These are phyloP conservation scores for Guyanaporus albipodus DNA, from an alignment of 768 basidiomycete genomes.

Conservation along the genomic window DNA sequence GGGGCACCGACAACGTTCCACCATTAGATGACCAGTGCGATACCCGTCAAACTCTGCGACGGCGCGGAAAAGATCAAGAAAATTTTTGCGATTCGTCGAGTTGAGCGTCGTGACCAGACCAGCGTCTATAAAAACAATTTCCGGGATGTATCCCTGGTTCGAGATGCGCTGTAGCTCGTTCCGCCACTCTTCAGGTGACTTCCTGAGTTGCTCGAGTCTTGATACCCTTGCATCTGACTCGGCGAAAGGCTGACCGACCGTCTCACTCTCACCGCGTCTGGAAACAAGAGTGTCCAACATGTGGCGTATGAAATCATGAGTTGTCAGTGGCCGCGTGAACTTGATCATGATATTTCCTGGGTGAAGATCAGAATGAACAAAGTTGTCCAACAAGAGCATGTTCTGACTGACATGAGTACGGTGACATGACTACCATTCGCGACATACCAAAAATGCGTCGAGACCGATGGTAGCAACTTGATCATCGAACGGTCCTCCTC, in stretches of 20 bases:
- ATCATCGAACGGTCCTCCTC: slow-evolving; percentile 88
- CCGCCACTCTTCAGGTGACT: slow-evolving; percentile 66
- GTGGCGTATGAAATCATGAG: slow-evolving; percentile 57
- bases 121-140: slow-evolving; percentile 95
- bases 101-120: slow-evolving; percentile 90
- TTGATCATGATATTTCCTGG: slow-evolving; percentile 98
- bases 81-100: slow-evolving; percentile 80
- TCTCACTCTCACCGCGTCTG: slow-evolving; percentile 25
- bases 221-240: slow-evolving; percentile 65
- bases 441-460: slow-evolving; percentile 87
- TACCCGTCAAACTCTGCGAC: slow-evolving; percentile 98
- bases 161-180: slow-evolving; percentile 60
- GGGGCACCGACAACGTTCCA: slow-evolving; percentile 89
- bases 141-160: slow-evolving; percentile 78
- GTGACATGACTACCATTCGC: background rate
- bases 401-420: slow-evolving; percentile 49
- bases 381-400: slow-evolving; percentile 97
- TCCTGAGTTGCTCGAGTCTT: slow-evolving; percentile 56
- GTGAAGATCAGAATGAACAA: slow-evolving; percentile 89
- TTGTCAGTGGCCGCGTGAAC: slow-evolving; percentile 82
- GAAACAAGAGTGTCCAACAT: slow-evolving; percentile 54
- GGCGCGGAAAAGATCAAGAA: slow-evolving; percentile 94
- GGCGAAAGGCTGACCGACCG: slow-evolving; percentile 25
- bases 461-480: slow-evolving; percentile 88
- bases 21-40: slow-evolving; percentile 91